Evolutionary conservation across 2,329 filamentous ascomycete species (phyloP).

Genomic region (Monilinia fructicola): DNA sequence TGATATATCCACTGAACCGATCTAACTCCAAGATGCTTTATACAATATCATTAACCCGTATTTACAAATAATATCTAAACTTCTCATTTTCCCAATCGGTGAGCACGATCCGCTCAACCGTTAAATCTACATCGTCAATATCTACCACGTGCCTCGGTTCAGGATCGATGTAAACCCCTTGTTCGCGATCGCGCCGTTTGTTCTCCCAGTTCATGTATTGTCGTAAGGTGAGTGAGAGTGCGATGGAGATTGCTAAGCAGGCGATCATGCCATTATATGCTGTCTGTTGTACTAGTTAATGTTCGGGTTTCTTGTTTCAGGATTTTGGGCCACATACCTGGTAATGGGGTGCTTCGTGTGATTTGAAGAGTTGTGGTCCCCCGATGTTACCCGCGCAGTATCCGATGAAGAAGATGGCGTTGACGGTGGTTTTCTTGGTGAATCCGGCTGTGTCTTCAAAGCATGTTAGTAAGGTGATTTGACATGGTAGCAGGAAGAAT

Average conservation of each 20-base stretch:
- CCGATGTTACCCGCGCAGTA: slow-evolving; percentile 22
- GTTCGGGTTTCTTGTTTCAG: slow-evolving; percentile 42
- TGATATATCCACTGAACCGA: too few relatives aligned
- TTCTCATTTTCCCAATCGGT: not conserved
- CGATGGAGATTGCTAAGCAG: slow-evolving; percentile 17
- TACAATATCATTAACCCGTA: too few relatives aligned
- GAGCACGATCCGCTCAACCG: not conserved
- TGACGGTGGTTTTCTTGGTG: slow-evolving; percentile 19
- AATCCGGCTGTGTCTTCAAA: slow-evolving; percentile 14
- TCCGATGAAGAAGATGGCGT: slow-evolving; percentile 20
- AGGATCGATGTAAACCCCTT: slow-evolving; percentile 27
- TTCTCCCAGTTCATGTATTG: slow-evolving; percentile 31
- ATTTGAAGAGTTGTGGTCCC: slow-evolving; percentile 19
- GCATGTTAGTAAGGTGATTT: not conserved
- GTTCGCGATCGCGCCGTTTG: slow-evolving; percentile 27
- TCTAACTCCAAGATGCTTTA: too few relatives aligned
- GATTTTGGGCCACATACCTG: slow-evolving; percentile 52
- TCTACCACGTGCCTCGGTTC: slow-evolving; percentile 22
- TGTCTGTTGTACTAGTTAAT: slow-evolving; percentile 51
- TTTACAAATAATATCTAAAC: not conserved
- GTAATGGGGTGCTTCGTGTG: slow-evolving; percentile 8
- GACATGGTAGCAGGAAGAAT: not conserved
- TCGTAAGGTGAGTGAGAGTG: slow-evolving; percentile 20
- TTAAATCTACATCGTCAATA: not conserved
- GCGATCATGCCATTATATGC: slow-evolving; percentile 22